Evolutionary conservation across 345 rosid genomes (phyloP).

Genomic region (Gossypium australe): DNA sequence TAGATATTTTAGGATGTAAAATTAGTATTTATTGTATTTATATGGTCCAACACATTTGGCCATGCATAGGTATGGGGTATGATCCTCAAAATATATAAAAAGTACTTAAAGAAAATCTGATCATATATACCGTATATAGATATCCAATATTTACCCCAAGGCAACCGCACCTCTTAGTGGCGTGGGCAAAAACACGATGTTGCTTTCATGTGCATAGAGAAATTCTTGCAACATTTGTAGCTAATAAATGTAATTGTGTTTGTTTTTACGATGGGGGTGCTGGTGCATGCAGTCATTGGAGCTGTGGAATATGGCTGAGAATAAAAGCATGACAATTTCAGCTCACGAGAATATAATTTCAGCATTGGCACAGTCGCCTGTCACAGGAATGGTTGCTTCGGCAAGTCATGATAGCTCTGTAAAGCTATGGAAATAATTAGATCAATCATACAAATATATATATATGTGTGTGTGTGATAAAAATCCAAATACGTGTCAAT

Average conservation of each 20-base stretch:
- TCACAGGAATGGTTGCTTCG: conserved; percentile 55
- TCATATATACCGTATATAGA: background rate
- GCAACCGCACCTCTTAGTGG: background rate
- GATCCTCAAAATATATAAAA: background rate
- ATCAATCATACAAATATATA: background rate
- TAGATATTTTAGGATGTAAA: background rate
- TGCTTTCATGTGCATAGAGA: background rate
- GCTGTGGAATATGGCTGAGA: conserved; percentile 65
- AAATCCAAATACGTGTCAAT: background rate
- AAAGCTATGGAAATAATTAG: conserved; percentile 54
- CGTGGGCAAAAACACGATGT: background rate
- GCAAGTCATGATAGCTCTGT: conserved; percentile 66
- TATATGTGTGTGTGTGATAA: background rate
- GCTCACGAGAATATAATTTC: conserved; percentile 56
- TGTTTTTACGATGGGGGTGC: background rate
- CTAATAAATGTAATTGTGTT: too few relatives aligned
- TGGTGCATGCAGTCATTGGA: conserved; percentile 55
- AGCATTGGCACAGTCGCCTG: conserved; percentile 49
- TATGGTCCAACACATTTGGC: background rate
- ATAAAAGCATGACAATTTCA: conserved; percentile 47
- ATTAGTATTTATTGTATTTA: background rate
- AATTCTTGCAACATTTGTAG: background rate
- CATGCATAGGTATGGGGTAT: background rate
- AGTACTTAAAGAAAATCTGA: background rate
- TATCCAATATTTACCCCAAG: background rate